Evolutionary conservation across 2,329 filamentous ascomycete species (phyloP), one percentile per base, ranked within the genome.

Genomic region (Sporothrix brasiliensis): DNA sequence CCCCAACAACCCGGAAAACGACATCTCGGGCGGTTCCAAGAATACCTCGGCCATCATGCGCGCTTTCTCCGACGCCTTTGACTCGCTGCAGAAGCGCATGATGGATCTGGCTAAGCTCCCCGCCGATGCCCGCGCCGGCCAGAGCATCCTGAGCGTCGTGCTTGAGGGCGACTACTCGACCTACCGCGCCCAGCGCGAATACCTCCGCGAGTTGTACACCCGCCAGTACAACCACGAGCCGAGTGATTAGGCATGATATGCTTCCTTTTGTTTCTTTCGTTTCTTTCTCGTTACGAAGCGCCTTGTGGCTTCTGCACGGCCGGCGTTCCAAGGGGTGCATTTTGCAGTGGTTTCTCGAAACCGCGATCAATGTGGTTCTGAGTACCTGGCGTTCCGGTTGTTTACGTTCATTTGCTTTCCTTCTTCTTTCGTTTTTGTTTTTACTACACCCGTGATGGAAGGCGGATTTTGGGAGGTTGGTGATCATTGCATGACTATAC

Each of bases 21-120:
- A 99, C 76, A 95, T 99, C 34, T 90, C 95, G 0, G 93, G 93
- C 11, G 94, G 94, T 11, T 95, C 93, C 0, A 86, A 83, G 60
- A 91, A 92, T 74, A 92, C 91, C 9, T 74, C 79, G 0, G 82
- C 86, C 10, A 91, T 97, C 65, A 82, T 92, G 74, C 78, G 83
- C n/a, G 83, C 85, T 14, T 98, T 99, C 78, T 82, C 86, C 0
- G 81, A 88, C 2, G 91, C 92, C 0, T 86, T 89, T 76, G 76
- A 82, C 11, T 78, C 78, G 2, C 80, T 97, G 19, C 82, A 84
- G 61, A 78, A 85, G 3, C 85, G 87, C 44, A 89, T 94, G 84
- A 77, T 76, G 13, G 78, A 85, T 4, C 76, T 91, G 2, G 78
- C 81, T 0, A 74, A 77, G 11, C 75, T 78, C 10, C 74, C 78